Conservation (phyloP, 331 rosid species). For the Quercus tomentella region DNA sequence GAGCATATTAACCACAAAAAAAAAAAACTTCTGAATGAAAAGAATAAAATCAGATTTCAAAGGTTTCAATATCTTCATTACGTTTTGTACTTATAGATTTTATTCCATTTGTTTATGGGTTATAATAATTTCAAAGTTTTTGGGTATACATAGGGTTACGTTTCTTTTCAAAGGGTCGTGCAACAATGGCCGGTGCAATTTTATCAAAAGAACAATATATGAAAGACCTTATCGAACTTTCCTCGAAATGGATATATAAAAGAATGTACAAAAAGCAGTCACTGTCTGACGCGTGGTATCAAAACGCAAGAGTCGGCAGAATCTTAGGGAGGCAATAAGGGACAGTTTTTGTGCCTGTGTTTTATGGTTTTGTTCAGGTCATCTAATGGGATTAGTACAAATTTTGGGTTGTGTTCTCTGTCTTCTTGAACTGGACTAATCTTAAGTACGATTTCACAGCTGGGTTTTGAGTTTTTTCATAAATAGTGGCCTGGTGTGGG, state of each 20-base stretch:
- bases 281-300: slow-evolving; percentile 48
- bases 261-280: background rate
- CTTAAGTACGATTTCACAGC: slow-evolving; percentile 40
- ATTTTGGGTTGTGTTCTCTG: background rate
- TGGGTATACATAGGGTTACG: slow-evolving; percentile 19
- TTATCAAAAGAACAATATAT: slow-evolving; percentile 17
- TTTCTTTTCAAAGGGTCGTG: slow-evolving; percentile 59
- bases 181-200: slow-evolving; percentile 36
- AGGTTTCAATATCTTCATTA: slow-evolving; percentile 6
- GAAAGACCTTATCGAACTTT: slow-evolving; percentile 30
- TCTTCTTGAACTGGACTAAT: slow-evolving; percentile 13
- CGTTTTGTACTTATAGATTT: slow-evolving; percentile 34
- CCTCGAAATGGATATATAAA: slow-evolving; percentile 16
- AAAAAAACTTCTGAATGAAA: slow-evolving; percentile 8
- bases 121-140: background rate
- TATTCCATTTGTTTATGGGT: slow-evolving; percentile 27
- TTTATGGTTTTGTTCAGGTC: slow-evolving; percentile 27
- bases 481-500: slow-evolving; percentile 11
- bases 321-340: slow-evolving; percentile 33
- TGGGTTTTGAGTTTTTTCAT: slow-evolving; percentile 16
- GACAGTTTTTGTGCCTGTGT: slow-evolving; percentile 15
- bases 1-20: slow-evolving; percentile 1
- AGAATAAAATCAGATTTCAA: slow-evolving; percentile 62
- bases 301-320: slow-evolving; percentile 43
- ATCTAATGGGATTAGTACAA: slow-evolving; percentile 15